A percentile compares a stretch with the other conserved stretches of the same genome.
These are phyloP conservation scores for Sporothrix protearum DNA, from an alignment of 2,329 filamentous ascomycete genomes.

Conservation along the genomic window DNA sequence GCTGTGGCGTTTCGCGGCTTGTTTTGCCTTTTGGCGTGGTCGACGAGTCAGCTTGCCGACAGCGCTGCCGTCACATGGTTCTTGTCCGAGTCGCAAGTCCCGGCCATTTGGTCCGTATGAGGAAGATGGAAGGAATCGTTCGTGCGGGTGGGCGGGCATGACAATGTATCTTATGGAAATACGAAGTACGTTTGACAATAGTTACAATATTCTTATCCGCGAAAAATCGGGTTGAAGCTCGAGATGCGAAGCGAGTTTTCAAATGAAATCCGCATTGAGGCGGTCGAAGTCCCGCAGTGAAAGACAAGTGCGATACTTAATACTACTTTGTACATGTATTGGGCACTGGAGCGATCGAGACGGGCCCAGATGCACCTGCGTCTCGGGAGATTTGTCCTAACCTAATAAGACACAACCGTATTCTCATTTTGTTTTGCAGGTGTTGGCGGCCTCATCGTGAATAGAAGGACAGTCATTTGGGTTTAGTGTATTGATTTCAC, in stretches of 20 bases:
- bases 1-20: constrained; percentile 6
- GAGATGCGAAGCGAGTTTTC: neutral
- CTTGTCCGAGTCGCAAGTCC: neutral
- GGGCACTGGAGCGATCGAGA: neutral
- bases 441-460: neutral
- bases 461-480: neutral
- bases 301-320: neutral
- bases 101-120: neutral
- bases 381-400: neutral
- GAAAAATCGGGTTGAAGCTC: neutral
- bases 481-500: neutral
- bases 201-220: no score
- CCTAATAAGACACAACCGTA: neutral
- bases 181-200: no score
- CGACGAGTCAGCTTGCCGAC: neutral
- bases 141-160: neutral
- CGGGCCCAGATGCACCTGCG: neutral
- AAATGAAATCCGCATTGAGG: neutral
- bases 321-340: neutral
- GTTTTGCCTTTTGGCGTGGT: neutral
- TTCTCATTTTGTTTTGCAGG: neutral
- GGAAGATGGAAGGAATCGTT: neutral
- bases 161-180: no score
- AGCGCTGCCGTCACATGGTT: neutral
- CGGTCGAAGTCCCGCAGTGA: neutral